These are phyloP conservation scores for Dinochytrium kinnereticum DNA, from an alignment of 371 early-diverging fungal genomes.

Conservation along the genomic window DNA sequence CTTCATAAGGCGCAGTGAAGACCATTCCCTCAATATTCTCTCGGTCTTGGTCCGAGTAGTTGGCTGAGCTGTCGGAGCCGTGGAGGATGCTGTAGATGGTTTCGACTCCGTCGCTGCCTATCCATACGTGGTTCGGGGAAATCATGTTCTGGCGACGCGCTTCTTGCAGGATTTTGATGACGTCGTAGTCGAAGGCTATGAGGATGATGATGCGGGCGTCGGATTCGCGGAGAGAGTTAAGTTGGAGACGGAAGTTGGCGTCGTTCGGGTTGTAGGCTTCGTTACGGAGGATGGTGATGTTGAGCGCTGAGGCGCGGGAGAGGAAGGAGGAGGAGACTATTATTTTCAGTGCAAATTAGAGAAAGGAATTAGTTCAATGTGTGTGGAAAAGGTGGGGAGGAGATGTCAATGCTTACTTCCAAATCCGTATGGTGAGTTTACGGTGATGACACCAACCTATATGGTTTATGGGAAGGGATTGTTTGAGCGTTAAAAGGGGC, in stretches of 20 bases:
- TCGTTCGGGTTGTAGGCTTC: constrained; percentile 20
- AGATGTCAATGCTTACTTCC: constrained; percentile 2
- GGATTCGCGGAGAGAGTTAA: background rate
- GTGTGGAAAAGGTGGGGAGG: no score
- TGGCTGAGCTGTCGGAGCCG: background rate
- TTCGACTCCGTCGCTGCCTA: constrained; percentile 11
- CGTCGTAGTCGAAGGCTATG: constrained; percentile 13
- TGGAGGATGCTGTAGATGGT: background rate
- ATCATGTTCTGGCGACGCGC: constrained; percentile 3
- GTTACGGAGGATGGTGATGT: constrained; percentile 21
- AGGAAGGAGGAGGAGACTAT: constrained; percentile 4
- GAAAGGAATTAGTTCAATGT: background rate
- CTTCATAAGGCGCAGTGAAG: background rate
- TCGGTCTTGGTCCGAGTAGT: constrained; percentile 1
- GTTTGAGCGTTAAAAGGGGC: no score
- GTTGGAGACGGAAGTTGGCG: background rate
- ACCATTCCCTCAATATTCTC: constrained; percentile 9
- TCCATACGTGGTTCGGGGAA: constrained; percentile 1
- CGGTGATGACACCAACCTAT: constrained; percentile 7
- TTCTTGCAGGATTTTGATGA: background rate
- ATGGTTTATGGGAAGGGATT: no score
- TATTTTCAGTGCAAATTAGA: no score
- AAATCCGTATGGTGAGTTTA: constrained; percentile 9
- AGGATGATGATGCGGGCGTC: constrained; percentile 17
- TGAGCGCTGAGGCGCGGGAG: background rate